Evolutionary conservation across 306 rosid genomes (phyloP).

Genomic region (Prunus campanulata): DNA sequence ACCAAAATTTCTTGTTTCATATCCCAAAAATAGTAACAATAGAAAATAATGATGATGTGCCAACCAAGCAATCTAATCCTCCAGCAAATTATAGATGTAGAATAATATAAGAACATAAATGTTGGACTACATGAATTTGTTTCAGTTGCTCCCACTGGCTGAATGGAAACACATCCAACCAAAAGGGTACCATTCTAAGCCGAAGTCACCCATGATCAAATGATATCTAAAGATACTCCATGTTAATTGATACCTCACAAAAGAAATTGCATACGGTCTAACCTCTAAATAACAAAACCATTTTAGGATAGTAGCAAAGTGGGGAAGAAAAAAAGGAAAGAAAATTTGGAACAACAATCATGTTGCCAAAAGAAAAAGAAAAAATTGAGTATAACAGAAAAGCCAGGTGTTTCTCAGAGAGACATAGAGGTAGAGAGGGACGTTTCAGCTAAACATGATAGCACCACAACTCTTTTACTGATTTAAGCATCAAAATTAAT

Average conservation of each 20-base stretch:
- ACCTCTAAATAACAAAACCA: not conserved
- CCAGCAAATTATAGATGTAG: not conserved
- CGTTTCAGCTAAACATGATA: not conserved
- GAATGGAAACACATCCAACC: not conserved
- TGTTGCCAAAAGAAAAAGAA: not conserved
- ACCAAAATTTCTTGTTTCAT: not conserved
- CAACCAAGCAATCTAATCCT: not conserved
- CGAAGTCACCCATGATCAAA: not conserved
- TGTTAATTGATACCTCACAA: not conserved
- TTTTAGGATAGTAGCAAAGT: not conserved
- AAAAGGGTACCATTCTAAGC: not conserved
- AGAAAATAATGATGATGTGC: too few relatives aligned
- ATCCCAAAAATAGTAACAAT: too few relatives aligned
- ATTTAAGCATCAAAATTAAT: not conserved
- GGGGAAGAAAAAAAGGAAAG: not conserved
- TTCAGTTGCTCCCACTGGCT: too few relatives aligned
- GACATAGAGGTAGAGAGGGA: not conserved
- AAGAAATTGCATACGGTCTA: not conserved
- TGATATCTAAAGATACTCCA: too few relatives aligned
- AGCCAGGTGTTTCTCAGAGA: not conserved
- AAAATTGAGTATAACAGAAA: not conserved
- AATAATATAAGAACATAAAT: not conserved
- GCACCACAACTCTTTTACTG: not conserved
- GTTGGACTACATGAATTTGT: not conserved
- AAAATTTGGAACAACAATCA: not conserved